Percentiles rank a stretch among this genome's conserved stretches.
phyloP scores from a whole-genome alignment of 805 yeast species.

The Nematodospora valgi region DNA sequence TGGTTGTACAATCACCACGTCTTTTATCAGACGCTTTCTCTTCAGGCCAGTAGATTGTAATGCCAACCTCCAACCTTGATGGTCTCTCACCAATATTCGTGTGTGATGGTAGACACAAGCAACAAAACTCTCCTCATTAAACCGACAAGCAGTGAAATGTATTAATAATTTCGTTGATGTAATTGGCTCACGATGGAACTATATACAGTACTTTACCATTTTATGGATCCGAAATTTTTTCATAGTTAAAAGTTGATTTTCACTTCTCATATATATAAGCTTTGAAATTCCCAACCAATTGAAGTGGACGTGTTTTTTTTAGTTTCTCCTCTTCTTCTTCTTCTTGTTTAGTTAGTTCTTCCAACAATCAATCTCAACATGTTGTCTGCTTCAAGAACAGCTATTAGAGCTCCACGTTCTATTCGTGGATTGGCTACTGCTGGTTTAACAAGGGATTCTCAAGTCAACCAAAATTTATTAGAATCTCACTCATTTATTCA shows the following conservation, averaged over 20 bases:
- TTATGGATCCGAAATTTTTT: conserved; percentile 5
- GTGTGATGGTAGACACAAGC: not conserved
- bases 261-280: not conserved
- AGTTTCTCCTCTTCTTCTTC: conserved; percentile 1
- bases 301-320: not conserved
- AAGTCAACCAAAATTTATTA: conserved; percentile 75
- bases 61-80: no score
- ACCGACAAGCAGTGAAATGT: not conserved
- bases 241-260: not conserved
- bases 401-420: conserved; percentile 23
- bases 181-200: not conserved
- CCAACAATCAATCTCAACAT: conserved; percentile 14
- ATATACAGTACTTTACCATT: conserved; percentile 4
- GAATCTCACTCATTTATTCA: conserved; percentile 84
- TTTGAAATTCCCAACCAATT: conserved; percentile 1
- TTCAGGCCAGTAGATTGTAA: no score
- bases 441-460: conserved; percentile 58
- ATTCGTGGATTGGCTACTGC: conserved; percentile 53
- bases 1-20: no score
- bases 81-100: no score
- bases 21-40: no score
- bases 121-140: no score
- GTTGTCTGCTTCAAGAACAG: conserved; percentile 42
- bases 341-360: not conserved
- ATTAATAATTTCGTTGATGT: not conserved